phyloP scores from a whole-genome alignment of 768 basidiomycete species.

The Arthromyces matolae region DNA sequence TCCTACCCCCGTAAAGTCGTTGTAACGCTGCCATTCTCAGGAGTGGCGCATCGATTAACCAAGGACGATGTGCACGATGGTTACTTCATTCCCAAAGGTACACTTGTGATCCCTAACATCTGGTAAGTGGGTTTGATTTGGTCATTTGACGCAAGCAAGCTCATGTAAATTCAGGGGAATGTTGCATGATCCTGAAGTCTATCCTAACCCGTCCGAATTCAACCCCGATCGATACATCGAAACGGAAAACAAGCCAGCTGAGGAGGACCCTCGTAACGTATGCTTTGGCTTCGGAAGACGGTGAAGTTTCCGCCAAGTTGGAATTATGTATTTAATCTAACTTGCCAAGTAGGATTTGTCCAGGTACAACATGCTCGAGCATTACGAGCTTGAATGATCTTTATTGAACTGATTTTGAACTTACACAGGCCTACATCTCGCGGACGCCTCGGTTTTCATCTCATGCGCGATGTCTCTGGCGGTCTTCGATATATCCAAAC shows the following conservation, averaged over 20 bases:
- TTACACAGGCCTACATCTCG: conserved; percentile 45
- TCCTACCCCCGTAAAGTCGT: neutral
- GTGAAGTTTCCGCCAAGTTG: conserved; percentile 24
- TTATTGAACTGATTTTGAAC: conserved; percentile 7
- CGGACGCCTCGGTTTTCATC: conserved; percentile 51
- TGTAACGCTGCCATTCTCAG: conserved; percentile 23
- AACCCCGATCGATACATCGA: conserved; percentile 59
- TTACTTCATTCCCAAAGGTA: conserved; percentile 57
- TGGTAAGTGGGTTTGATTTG: conserved; percentile 30
- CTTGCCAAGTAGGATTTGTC: conserved; percentile 36
- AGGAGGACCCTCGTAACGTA: conserved; percentile 54
- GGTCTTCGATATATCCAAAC: conserved; percentile 49
- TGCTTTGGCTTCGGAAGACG: conserved; percentile 74
- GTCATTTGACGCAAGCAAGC: conserved; percentile 15
- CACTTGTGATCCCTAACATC: conserved; percentile 49
- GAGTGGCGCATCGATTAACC: conserved; percentile 51
- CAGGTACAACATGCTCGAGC: conserved; percentile 36
- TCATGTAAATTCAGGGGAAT: conserved; percentile 35
- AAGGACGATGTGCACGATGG: conserved; percentile 62
- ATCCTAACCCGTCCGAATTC: conserved; percentile 52
- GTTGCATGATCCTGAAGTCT: conserved; percentile 50
- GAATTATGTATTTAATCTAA: conserved; percentile 3
- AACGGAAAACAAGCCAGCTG: conserved; percentile 36
- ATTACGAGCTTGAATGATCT: neutral
- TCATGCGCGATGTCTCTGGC: conserved; percentile 49